Base-by-base conservation (phyloP, 768 basidiomycete genomes). In the Lactarius akahatsu region DNA sequence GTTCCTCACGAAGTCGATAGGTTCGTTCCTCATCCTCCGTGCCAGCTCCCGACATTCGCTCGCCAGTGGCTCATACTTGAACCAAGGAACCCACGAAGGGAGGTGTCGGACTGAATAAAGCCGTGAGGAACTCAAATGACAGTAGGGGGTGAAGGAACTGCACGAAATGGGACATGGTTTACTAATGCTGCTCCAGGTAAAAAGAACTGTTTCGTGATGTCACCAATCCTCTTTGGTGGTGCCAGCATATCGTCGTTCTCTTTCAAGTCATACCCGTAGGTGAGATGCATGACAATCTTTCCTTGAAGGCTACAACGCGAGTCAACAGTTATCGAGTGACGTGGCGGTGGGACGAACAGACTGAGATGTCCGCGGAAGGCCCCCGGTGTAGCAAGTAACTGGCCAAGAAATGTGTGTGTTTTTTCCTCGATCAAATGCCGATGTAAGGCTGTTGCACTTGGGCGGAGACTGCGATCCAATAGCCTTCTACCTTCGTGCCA, bases 131-230 rank as follows among this genome's bases (percentile, higher is more conserved):
- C 36, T 8, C 28, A 3, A 23, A 20, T 38, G 16, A 11, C 2
- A 30, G 16, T 5, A n/a, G 7, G 32, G 6, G 4, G 4, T 11
- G 2, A 16, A 18, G 16, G 9, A 18, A 9, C 0, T 60, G 30
- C n/a, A 69, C 68, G 43, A 9, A 66, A 57, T 43, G 68, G 65
- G n/a, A 69, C 41, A 28, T 57, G 16, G n/a, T 66, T 66, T 20
- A 62, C 59, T 1, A 62, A 4, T 0, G 20, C 47, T 1, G 61
- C 55, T 3, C 68, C 65, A 28, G 69, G 69, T 8, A 62, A 20
- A 28, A 34, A 0, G 2, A 59, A 6, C 10, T 2, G 60, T 10
- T 28, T 1, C 30, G 58, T 8, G 2, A 59, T 11, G 11, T 69
- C 47, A 1, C 0, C 0, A 2, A 20, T 9, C 38, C 36, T 20